Conservation (phyloP, 306 rosid genomes). For the Prunus padus region DNA sequence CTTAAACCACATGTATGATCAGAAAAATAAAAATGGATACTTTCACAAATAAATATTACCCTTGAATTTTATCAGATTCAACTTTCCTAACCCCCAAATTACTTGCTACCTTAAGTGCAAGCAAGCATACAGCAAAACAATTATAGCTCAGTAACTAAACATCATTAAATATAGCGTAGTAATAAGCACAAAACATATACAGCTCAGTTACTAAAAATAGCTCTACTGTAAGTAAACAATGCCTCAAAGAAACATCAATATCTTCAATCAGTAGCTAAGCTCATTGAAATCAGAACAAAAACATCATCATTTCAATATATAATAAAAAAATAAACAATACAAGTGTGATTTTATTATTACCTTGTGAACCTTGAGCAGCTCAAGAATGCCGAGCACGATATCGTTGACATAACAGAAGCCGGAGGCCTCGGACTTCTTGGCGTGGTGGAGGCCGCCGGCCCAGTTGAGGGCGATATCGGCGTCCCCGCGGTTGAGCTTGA, state of each 20-base stretch:
- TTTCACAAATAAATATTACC: not conserved
- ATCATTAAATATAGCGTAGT: not conserved
- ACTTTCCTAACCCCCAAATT: not conserved
- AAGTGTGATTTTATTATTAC: conserved; percentile 27
- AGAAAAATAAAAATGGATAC: not conserved
- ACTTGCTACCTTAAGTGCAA: not conserved
- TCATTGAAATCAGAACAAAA: not conserved
- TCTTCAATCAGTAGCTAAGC: not conserved
- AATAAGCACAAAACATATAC: not conserved
- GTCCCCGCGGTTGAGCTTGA: conserved; percentile 66
- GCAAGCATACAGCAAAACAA: not conserved
- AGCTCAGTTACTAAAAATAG: not conserved
- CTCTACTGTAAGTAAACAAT: not conserved
- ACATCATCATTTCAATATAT: not conserved
- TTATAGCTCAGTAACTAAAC: not conserved
- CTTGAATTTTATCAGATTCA: not conserved
- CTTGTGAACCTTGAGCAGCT: conserved; percentile 87
- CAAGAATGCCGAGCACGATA: conserved; percentile 85
- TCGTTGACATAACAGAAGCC: conserved; percentile 92
- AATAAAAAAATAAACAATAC: not conserved
- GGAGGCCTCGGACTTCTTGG: conserved; percentile 85
- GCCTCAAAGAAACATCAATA: not conserved
- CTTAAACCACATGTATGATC: not conserved
- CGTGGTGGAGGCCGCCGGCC: conserved; percentile 86
- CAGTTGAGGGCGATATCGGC: conserved; percentile 73